Base-by-base conservation (phyloP, 805 yeast genomes). In the Saturnispora sanitii region DNA sequence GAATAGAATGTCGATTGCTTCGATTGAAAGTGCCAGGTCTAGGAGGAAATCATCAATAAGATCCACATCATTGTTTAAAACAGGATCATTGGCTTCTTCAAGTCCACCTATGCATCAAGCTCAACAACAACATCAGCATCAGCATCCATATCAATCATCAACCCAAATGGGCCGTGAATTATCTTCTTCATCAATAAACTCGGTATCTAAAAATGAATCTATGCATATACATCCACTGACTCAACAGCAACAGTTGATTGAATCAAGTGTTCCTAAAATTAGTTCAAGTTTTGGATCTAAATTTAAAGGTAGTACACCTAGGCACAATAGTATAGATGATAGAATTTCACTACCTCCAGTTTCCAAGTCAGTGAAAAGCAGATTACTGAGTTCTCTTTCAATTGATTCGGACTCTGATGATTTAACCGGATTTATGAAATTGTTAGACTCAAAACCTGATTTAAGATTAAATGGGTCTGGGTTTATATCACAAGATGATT, bases 281-380 rank as follows among this genome's bases (percentile, higher is more conserved):
- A 72, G 84, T 2, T 77, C 90, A 1, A 79, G 88, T 0, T 80
- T 80, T 57, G 83, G 84, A 0, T 77, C 79, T n/a, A 62, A 83
- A 37, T 50, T 57, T 34, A 51, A 55, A 42, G 33, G 21, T 17
- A 11, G 18, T 18, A 34, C 37, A 11, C 50, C 49, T 9, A 45
- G 62, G 20, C 47, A 58, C 38, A 53, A 53, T 40, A 57, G 62
- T 45, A 28, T 57, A 8, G 63, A 57, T 35, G 41, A 43, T 22
- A 38, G 33, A 28, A 21, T 38, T 7, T 31, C 38, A 11, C 37
- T 45, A 8, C 43, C 48, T 34, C 57, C 54, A 13, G 36, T 50
- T 9, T 40, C 54, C 16, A 57, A 57, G 39, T 50, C 43, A n/a
- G 50, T 57, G 36, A 52, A 47, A 37, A 37, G 48, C 3, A 43